Evolutionary conservation across 495 filamentous ascomycete genomes (phyloP).

Genomic region (Penicillium flavigenum): DNA sequence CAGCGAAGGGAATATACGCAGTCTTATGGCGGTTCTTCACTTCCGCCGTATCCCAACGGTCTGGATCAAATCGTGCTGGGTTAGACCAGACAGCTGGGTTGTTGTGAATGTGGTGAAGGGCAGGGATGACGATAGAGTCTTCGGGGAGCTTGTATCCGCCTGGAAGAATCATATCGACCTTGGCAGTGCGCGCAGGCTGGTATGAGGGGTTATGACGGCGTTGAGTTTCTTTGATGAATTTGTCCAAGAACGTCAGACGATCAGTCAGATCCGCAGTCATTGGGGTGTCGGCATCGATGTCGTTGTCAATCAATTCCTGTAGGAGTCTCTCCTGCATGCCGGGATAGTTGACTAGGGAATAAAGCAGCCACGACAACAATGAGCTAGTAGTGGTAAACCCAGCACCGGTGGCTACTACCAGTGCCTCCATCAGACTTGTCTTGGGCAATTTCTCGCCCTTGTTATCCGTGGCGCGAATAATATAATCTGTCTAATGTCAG

Average conservation of each 20-base stretch:
- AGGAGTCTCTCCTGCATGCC: constrained; percentile 53
- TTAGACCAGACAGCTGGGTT: constrained; percentile 53
- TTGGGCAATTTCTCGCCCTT: constrained; percentile 53
- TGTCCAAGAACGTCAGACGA: constrained; percentile 48
- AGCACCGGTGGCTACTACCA: constrained; percentile 45
- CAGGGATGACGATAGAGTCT: constrained; percentile 48
- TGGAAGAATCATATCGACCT: constrained; percentile 51
- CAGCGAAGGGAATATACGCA: constrained; percentile 54
- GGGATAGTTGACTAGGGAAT: constrained; percentile 46
- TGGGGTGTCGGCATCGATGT: constrained; percentile 34
- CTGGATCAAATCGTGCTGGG: constrained; percentile 52
- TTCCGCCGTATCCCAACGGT: constrained; percentile 53
- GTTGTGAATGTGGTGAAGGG: constrained; percentile 53
- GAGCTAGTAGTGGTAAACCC: constrained; percentile 55
- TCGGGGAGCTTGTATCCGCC: constrained; percentile 54
- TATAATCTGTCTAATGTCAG: constrained; percentile 37
- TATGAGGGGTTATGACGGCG: constrained; percentile 55
- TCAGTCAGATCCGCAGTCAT: constrained; percentile 42
- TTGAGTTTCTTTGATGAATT: constrained; percentile 58
- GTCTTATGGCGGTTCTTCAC: constrained; percentile 45
- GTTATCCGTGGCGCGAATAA: constrained; percentile 48
- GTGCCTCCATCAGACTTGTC: constrained; percentile 29
- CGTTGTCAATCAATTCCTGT: constrained; percentile 55
- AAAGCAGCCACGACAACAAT: constrained; percentile 55
- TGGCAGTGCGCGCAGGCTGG: constrained; percentile 54